Base-by-base conservation (phyloP, 352 stramenopile species). In the Globisporangium uncinulatum region DNA sequence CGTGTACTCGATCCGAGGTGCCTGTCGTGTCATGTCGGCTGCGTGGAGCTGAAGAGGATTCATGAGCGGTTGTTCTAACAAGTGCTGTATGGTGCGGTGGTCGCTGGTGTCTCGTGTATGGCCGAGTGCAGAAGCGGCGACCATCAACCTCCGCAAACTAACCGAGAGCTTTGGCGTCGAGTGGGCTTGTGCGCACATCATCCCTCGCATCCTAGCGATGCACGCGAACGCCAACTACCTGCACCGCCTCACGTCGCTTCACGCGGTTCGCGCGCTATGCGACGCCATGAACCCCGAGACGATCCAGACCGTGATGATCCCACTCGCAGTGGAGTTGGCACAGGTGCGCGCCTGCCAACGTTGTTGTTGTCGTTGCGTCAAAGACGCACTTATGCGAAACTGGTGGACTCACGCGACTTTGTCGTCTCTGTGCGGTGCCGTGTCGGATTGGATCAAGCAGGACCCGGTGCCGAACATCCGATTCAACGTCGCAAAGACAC, bases 401-500 rank as follows among this genome's bases (percentile, higher is more conserved):
- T 29, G 24, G 24, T 29, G 24, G 24, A 29, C 24, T 29, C 24
- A 29, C 24, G 24, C 24, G 24, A 4, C 24, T 1, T 29, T 29
- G 24, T 29, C 24, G 4, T 60, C 47, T 41, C 52, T 42, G 24
- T 14, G 17, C 42, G 31, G 56, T n/a, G 39, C 29, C 64, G 24
- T 42, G 63, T 49, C 19, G 19, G 44, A 45, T 52, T 2, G 3
- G 56, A 20, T 61, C 9, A 49, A 66, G 51, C 62, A 95, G 81
- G 86, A 96, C 62, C 83, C 88, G n/a, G 92, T 99, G 10, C 90
- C 97, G 4, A 99, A 99, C 74, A 98, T 99, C 54, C 90, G 97
- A 24, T 99, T 99, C 65, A 99, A 99, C 72, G 95, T 99, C 37
- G 95, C 96, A 21, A 99, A 99, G 77, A 96, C 88, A 31, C 72